These are phyloP conservation scores for Eurotiales sp. DNA, from an alignment of 2,329 filamentous ascomycete genomes.

Conservation along the genomic window DNA sequence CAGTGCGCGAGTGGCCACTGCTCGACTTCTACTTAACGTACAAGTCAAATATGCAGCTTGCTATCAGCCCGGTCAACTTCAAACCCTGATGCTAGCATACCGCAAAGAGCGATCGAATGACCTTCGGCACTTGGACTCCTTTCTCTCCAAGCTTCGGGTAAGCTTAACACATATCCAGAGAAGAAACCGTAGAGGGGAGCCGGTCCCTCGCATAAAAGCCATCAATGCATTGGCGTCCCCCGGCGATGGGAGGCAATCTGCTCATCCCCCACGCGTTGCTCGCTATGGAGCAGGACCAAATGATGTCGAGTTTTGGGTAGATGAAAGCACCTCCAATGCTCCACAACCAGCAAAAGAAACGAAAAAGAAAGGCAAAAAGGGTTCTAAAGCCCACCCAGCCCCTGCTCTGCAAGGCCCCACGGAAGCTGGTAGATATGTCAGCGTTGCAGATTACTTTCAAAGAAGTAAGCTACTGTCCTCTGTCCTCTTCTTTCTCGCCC, in stretches of 20 bases:
- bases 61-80: constrained; percentile 43
- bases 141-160: too few species aligned
- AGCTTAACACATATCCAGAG: too few species aligned
- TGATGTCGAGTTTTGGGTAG: constrained; percentile 54
- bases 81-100: neutral
- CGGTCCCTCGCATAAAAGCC: constrained; percentile 50
- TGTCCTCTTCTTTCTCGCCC: too few species aligned
- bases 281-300: constrained; percentile 46
- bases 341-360: too few species aligned
- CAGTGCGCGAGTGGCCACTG: constrained; percentile 57
- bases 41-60: constrained; percentile 60
- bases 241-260: constrained; percentile 32
- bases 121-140: too few species aligned
- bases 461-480: constrained; percentile 18
- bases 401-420: constrained; percentile 35
- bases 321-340: too few species aligned
- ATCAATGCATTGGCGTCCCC: constrained; percentile 44
- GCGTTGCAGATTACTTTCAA: constrained; percentile 21
- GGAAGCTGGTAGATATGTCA: constrained; percentile 16
- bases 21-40: constrained; percentile 58
- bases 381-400: constrained; percentile 36
- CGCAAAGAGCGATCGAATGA: constrained; percentile 5
- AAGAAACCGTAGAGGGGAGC: too few species aligned
- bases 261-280: constrained; percentile 28
- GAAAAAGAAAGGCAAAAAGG: too few species aligned